A percentile compares a stretch with the other conserved stretches of the same genome.
These are phyloP conservation scores for Sistotremastrum suecicum DNA, from an alignment of 768 basidiomycete species.

Conservation along the genomic window DNA sequence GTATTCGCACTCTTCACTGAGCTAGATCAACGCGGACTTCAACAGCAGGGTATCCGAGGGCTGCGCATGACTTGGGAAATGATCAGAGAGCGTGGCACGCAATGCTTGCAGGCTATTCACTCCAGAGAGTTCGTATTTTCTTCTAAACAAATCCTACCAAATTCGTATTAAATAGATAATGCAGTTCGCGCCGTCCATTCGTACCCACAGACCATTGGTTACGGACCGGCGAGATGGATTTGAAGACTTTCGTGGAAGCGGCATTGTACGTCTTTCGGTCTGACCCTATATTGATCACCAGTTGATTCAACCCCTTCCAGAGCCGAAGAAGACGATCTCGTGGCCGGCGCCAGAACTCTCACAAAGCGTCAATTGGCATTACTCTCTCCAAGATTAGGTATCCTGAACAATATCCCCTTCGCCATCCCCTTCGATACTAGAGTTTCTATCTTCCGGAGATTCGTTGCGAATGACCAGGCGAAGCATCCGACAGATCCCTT, in stretches of 20 bases:
- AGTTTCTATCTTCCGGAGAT: constrained; percentile 80
- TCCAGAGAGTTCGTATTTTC: constrained; percentile 66
- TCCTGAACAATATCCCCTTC: constrained; percentile 93
- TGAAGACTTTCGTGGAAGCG: constrained; percentile 69
- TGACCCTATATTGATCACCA: not conserved
- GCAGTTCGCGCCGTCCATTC: constrained; percentile 76
- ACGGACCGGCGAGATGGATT: constrained; percentile 38
- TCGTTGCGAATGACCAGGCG: constrained; percentile 52
- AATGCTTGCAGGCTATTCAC: constrained; percentile 68
- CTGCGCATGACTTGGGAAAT: constrained; percentile 43
- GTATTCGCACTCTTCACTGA: constrained; percentile 69
- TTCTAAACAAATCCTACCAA: too few species aligned
- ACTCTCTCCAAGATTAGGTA: constrained; percentile 73
- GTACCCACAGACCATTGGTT: constrained; percentile 80
- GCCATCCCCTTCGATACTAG: constrained; percentile 85
- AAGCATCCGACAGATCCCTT: constrained; percentile 9
- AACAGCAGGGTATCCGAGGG: constrained; percentile 22
- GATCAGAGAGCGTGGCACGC: constrained; percentile 64
- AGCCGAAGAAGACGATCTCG: constrained; percentile 48
- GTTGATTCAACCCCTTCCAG: constrained; percentile 19
- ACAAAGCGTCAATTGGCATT: constrained; percentile 60
- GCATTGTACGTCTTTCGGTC: constrained; percentile 44
- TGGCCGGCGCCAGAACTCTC: constrained; percentile 17
- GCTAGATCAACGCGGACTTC: constrained; percentile 29
- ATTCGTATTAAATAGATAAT: too few species aligned